These are phyloP conservation scores for Akebia trifoliata DNA, from an alignment of 164 flowering plant genomes.

Conservation along the genomic window DNA sequence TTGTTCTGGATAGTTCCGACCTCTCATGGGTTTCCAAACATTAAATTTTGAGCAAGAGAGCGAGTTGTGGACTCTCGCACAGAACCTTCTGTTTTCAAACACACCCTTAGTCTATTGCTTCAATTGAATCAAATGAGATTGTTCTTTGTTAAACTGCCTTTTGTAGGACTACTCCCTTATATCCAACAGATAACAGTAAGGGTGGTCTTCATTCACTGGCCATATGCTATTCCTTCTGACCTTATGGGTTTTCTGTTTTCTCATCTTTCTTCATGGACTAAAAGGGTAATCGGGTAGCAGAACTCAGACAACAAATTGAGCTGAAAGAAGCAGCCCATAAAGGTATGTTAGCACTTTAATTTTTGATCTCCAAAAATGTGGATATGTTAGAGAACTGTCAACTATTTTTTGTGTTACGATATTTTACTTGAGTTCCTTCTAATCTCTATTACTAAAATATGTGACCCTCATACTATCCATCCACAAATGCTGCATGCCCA, in stretches of 20 bases:
- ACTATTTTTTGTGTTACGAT: no score
- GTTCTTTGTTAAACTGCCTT: not conserved
- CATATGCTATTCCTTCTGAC: not conserved
- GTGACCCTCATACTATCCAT: no score
- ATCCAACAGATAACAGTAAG: not conserved
- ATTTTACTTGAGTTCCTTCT: no score
- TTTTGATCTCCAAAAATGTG: not conserved
- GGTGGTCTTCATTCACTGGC: conserved; percentile 1
- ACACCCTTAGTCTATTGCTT: not conserved
- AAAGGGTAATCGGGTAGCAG: conserved; percentile 61
- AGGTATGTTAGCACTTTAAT: conserved; percentile 40
- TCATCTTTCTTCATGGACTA: conserved; percentile 13
- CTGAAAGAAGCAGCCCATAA: conserved; percentile 54
- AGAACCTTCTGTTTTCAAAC: no score
- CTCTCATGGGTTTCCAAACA: no score
- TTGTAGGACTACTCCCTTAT: not conserved
- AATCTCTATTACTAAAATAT: no score
- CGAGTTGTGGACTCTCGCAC: no score
- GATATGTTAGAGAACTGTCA: no score
- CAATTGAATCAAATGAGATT: not conserved
- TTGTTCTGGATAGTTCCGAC: no score
- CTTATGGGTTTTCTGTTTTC: conserved; percentile 1
- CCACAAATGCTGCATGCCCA: no score
- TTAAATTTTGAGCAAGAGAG: no score
- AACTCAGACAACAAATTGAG: conserved; percentile 59